Evolutionary conservation across 73 alveolate genomes (phyloP).

Genomic region (Breviolum minutum): DNA sequence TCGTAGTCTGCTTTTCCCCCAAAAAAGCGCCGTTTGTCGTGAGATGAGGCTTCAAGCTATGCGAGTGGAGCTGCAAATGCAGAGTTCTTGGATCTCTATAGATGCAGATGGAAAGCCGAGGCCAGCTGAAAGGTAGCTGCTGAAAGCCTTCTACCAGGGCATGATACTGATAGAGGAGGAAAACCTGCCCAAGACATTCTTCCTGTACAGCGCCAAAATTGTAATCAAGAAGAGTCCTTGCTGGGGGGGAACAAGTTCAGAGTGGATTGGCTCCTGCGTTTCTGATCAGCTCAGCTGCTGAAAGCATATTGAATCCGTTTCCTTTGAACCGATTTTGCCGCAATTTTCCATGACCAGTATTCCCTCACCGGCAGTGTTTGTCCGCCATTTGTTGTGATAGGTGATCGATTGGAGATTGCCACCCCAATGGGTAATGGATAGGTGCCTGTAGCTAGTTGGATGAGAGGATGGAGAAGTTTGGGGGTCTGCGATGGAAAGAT

Average conservation of each 20-base stretch:
- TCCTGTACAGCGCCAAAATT: too few relatives aligned
- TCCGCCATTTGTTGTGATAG: not conserved
- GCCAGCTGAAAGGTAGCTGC: not conserved
- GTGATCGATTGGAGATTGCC: constrained; percentile 65
- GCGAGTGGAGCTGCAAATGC: constrained; percentile 37
- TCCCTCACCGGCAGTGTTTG: too few relatives aligned
- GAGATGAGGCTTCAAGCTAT: not conserved
- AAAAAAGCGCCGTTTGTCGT: too few relatives aligned
- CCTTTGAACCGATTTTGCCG: too few relatives aligned
- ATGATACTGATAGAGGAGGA: not conserved
- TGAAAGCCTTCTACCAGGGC: not conserved
- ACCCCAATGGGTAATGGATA: constrained; percentile 71
- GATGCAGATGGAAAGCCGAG: constrained; percentile 55
- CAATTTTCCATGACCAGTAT: too few relatives aligned
- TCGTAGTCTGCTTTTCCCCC: too few relatives aligned
- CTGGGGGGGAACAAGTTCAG: too few relatives aligned
- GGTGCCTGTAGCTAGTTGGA: not conserved
- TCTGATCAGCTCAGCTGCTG: too few relatives aligned
- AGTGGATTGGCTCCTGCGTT: too few relatives aligned
- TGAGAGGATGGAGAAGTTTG: too few relatives aligned
- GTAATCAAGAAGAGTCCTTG: not conserved
- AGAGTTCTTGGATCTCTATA: not conserved
- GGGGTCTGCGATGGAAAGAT: not conserved
- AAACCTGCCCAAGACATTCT: not conserved
- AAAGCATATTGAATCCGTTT: too few relatives aligned